Conservation (phyloP, 495 filamentous ascomycete genomes). For the Xylaria castorea region DNA sequence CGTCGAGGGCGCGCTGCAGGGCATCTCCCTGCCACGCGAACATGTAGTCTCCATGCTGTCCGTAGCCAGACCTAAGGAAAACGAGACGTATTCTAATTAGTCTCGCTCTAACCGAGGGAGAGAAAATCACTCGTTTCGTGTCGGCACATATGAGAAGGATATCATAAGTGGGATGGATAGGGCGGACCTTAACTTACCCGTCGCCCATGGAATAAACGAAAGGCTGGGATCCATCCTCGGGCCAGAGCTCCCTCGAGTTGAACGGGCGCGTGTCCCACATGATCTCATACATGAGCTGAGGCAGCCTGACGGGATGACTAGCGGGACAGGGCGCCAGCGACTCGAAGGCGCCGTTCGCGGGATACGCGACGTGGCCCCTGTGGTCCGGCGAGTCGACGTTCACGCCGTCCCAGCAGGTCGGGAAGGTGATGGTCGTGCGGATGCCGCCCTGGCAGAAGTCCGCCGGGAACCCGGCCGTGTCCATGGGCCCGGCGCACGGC, state of each 20-base stretch:
- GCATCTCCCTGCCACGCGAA: constrained; percentile 55
- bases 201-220: constrained; percentile 55
- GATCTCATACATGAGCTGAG: constrained; percentile 49
- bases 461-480: constrained; percentile 42
- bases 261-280: constrained; percentile 49
- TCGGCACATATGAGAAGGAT: neutral
- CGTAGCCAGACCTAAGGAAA: constrained; percentile 44
- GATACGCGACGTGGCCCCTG: constrained; percentile 46
- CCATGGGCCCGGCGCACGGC: constrained; percentile 42
- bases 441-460: constrained; percentile 45
- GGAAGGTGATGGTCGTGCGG: constrained; percentile 48
- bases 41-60: constrained; percentile 56
- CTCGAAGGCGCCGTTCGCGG: constrained; percentile 40
- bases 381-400: constrained; percentile 50
- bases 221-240: constrained; percentile 49
- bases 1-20: constrained; percentile 53
- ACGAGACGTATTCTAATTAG: neutral
- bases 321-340: constrained; percentile 37
- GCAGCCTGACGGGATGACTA: constrained; percentile 47
- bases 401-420: constrained; percentile 50
- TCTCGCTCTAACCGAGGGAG: neutral
- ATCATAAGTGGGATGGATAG: neutral
- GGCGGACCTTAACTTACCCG: constrained; percentile 38
- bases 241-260: constrained; percentile 48
- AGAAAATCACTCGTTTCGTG: neutral